phyloP scores from a whole-genome alignment of 1,139 yeast species.

The Yamadazyma taylorii region DNA sequence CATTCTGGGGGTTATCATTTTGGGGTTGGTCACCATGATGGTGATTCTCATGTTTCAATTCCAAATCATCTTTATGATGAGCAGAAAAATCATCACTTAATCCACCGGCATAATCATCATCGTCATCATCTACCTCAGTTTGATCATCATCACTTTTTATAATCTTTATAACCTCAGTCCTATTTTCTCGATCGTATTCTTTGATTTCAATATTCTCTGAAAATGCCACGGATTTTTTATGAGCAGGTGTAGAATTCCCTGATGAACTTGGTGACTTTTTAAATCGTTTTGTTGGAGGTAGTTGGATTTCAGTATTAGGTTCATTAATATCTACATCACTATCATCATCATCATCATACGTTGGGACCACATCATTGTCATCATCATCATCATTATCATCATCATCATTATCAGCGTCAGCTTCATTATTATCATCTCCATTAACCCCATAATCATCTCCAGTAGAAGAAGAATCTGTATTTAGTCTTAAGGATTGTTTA shows the following conservation, averaged over 20 bases:
- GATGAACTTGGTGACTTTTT: slow-evolving; percentile 24
- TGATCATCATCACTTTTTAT: slow-evolving; percentile 25
- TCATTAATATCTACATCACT: slow-evolving; percentile 14
- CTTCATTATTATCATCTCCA: slow-evolving; percentile 9
- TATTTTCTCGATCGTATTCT: slow-evolving; percentile 42
- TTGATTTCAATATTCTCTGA: slow-evolving; percentile 47
- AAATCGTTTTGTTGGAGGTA: slow-evolving; percentile 24
- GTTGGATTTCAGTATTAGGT: slow-evolving; percentile 5
- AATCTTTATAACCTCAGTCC: slow-evolving; percentile 23
- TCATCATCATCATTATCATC: slow-evolving; percentile 20
- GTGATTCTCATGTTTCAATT: slow-evolving; percentile 31
- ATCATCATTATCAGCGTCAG: slow-evolving; percentile 15
- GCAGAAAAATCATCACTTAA: slow-evolving; percentile 20
- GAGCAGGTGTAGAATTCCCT: slow-evolving; percentile 30
- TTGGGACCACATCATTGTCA: slow-evolving; percentile 27
- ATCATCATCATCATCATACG: slow-evolving; percentile 33
- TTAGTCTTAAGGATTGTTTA: background rate
- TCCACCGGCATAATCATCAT: slow-evolving; percentile 18
- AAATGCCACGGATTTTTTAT: slow-evolving; percentile 43
- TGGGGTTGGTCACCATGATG: too few relatives aligned
- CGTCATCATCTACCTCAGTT: slow-evolving; percentile 19
- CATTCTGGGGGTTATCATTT: slow-evolving; percentile 15
- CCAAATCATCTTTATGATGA: slow-evolving; percentile 34
- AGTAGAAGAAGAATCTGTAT: slow-evolving; percentile 20
- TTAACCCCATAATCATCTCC: background rate